Conservation (phyloP, 108 stramenopile species). For the Fragilaria crotonensis region DNA sequence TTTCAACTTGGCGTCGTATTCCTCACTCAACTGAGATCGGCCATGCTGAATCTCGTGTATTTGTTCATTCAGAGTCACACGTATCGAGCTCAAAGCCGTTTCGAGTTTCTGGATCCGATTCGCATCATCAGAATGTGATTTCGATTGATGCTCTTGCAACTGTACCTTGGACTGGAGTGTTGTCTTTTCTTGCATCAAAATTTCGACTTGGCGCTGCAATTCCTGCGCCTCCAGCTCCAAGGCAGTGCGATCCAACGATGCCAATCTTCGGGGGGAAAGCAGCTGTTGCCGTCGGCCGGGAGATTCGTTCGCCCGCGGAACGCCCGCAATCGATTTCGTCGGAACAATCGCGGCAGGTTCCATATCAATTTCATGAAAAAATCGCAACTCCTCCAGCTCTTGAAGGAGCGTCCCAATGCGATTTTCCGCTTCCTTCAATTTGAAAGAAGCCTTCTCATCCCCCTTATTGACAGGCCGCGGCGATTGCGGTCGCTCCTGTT, state of each 20-base stretch:
- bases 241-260: conserved; percentile 35
- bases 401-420: conserved; percentile 32
- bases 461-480: not conserved
- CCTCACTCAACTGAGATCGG: not conserved
- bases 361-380: conserved; percentile 44
- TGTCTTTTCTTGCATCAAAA: conserved; percentile 29
- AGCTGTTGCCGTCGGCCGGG: not conserved
- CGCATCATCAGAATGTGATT: conserved; percentile 1
- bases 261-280: conserved; percentile 36
- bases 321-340: not conserved
- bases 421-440: conserved; percentile 26
- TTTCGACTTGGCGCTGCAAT: conserved; percentile 33
- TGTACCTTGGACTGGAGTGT: conserved; percentile 26
- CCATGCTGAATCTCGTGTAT: not conserved
- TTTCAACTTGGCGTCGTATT: not conserved
- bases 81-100: not conserved
- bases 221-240: conserved; percentile 49
- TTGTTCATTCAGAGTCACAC: not conserved
- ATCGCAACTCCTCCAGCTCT: conserved; percentile 43
- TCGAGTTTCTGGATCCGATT: not conserved
- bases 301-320: not conserved
- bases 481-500: not conserved
- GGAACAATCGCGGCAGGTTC: conserved; percentile 2
- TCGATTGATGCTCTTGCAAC: conserved; percentile 29
- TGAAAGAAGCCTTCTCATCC: conserved; percentile 16